Conservation (phyloP, 352 stramenopile genomes). For the Phytophthora podocarpi region DNA sequence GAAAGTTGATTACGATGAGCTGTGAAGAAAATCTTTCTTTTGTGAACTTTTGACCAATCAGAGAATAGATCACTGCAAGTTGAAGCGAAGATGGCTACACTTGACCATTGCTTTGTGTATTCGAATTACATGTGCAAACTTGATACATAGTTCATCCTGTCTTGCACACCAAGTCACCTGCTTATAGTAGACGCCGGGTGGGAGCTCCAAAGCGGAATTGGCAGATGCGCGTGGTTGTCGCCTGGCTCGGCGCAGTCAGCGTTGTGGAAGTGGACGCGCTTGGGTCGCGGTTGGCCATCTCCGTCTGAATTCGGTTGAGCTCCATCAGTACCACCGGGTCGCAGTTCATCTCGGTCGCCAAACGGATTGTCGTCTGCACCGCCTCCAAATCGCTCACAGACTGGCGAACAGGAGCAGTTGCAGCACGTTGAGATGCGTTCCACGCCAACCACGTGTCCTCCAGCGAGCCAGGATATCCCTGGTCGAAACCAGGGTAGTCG, state of each 20-base stretch:
- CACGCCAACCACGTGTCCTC: conserved; percentile 58
- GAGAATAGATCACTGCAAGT: too few relatives aligned
- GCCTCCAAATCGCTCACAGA: conserved; percentile 55
- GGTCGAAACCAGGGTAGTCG: conserved; percentile 29
- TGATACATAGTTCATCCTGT: too few relatives aligned
- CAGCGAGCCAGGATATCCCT: conserved; percentile 35
- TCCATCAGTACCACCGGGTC: conserved; percentile 56
- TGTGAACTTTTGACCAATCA: too few relatives aligned
- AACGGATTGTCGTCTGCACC: conserved; percentile 63
- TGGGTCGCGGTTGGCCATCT: conserved; percentile 37
- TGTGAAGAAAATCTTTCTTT: conserved; percentile 25
- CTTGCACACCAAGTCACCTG: not conserved
- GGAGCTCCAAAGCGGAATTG: conserved; percentile 58
- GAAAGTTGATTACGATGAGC: conserved; percentile 27
- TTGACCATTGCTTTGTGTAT: too few relatives aligned
- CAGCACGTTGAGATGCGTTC: conserved; percentile 40
- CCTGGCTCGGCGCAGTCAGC: conserved; percentile 2
- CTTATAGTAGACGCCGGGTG: conserved; percentile 40
- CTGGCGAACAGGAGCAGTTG: conserved; percentile 20
- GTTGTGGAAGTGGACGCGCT: conserved; percentile 11
- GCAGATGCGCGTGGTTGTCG: conserved; percentile 45
- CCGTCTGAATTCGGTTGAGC: conserved; percentile 58
- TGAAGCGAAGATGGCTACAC: conserved; percentile 33
- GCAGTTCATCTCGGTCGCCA: conserved; percentile 72
- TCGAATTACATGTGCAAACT: too few relatives aligned